phyloP scores from a whole-genome alignment of 2,329 filamentous ascomycete species.

The Fonsecaea monophora region DNA sequence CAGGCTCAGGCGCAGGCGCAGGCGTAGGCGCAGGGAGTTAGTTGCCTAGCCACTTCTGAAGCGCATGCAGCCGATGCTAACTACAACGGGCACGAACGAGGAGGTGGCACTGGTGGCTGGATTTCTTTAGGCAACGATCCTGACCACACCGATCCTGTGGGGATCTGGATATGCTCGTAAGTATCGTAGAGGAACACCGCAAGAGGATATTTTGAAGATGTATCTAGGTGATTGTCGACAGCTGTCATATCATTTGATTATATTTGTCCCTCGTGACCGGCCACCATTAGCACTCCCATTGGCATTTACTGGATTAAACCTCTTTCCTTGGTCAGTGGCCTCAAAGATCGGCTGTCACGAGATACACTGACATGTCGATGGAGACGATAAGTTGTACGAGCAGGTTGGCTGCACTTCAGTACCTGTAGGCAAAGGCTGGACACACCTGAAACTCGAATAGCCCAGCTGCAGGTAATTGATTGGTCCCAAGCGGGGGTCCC shows the following conservation, averaged over 20 bases:
- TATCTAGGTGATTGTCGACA: neutral
- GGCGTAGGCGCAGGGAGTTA: neutral
- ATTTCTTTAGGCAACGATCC: neutral
- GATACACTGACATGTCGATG: neutral
- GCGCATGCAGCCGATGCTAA: neutral
- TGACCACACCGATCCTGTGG: neutral
- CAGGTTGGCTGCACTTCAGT: neutral
- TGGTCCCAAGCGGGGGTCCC: neutral
- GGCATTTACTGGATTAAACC: neutral
- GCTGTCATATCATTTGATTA: neutral
- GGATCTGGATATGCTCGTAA: too few relatives aligned
- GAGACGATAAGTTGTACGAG: neutral
- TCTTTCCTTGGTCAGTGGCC: neutral
- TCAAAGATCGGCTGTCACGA: neutral
- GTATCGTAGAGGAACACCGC: neutral
- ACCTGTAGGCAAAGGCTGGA: neutral
- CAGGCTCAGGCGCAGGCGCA: neutral
- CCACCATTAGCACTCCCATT: neutral
- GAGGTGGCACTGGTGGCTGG: neutral
- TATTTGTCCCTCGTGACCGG: neutral
- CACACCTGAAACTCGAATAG: slow-evolving; percentile 1
- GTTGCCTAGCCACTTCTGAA: slow-evolving; percentile 4
- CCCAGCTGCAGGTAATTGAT: neutral
- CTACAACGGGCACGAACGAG: neutral
- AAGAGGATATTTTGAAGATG: neutral